Evolutionary conservation across 768 basidiomycete genomes (phyloP).

Genomic region (Holtermanniella nyarrowii): DNA sequence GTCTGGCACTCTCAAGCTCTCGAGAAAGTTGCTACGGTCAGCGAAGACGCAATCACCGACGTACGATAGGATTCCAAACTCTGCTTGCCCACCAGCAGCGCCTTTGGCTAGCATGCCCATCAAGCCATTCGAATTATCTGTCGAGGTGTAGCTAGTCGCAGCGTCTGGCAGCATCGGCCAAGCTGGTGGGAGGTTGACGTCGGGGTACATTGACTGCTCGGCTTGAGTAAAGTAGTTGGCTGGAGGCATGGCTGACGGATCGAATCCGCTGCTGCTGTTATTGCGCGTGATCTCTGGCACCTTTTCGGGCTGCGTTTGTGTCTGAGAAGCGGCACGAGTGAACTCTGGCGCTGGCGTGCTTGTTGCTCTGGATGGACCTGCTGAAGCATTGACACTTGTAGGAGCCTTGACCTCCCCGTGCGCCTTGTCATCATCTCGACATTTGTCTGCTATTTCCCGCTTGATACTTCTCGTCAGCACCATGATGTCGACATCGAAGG

Average conservation of each 20-base stretch:
- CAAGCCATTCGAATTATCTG: conserved; percentile 5
- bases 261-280: too few relatives aligned
- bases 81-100: background rate
- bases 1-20: conserved; percentile 23
- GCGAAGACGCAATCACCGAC: background rate
- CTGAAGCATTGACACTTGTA: too few relatives aligned
- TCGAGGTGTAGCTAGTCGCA: background rate
- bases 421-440: conserved; percentile 77
- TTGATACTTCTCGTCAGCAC: conserved; percentile 57
- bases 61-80: background rate
- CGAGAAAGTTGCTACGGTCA: conserved; percentile 23
- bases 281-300: too few relatives aligned
- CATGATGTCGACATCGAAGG: conserved; percentile 11
- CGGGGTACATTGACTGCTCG: conserved; percentile 14
- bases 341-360: too few relatives aligned
- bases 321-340: too few relatives aligned
- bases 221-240: background rate
- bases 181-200: conserved; percentile 28
- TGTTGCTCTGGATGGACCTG: too few relatives aligned
- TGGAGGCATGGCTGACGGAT: background rate
- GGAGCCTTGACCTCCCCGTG: too few relatives aligned
- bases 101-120: background rate
- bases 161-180: conserved; percentile 32
- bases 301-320: too few relatives aligned
- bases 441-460: conserved; percentile 88